phyloP scores from a whole-genome alignment of 2,329 filamentous ascomycete species.

The Fusarium agapanthi region DNA sequence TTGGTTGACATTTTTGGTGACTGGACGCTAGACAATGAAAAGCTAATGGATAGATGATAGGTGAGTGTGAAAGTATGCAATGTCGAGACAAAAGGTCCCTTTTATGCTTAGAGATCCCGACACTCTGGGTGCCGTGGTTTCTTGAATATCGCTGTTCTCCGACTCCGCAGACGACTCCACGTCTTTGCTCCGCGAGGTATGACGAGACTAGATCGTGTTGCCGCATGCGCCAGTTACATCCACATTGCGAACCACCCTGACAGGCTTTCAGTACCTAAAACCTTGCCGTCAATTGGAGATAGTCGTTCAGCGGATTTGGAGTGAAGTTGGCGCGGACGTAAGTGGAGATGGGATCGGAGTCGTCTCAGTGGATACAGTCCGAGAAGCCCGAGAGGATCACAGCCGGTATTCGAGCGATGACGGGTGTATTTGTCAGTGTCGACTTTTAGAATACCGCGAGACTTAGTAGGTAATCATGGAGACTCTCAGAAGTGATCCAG shows the following conservation, averaged over 20 bases:
- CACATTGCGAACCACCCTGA: no score
- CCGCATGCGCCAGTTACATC: no score
- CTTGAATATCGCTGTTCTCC: background rate
- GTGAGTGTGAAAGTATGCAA: rapidly evolving
- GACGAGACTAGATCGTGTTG: no score
- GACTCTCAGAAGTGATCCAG: no score
- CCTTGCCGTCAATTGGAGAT: no score
- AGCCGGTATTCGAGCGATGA: rapidly evolving
- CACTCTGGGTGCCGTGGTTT: background rate
- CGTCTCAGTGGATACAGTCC: rapidly evolving
- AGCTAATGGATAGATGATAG: rapidly evolving
- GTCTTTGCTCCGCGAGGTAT: background rate
- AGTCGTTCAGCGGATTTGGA: rapidly evolving
- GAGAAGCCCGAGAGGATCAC: background rate
- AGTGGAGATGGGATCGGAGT: background rate
- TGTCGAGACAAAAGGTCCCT: background rate
- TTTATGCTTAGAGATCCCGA: background rate
- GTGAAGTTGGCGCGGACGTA: background rate
- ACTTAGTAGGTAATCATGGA: no score
- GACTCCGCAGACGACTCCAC: rapidly evolving
- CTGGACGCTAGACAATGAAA: rapidly evolving
- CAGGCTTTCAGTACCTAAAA: no score
- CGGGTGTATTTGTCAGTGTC: no score
- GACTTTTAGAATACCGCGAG: no score
- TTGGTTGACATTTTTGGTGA: rapidly evolving